Base-by-base conservation (phyloP, 1,284 basidiomycete genomes). In the Cystobasidium slooffiae region DNA sequence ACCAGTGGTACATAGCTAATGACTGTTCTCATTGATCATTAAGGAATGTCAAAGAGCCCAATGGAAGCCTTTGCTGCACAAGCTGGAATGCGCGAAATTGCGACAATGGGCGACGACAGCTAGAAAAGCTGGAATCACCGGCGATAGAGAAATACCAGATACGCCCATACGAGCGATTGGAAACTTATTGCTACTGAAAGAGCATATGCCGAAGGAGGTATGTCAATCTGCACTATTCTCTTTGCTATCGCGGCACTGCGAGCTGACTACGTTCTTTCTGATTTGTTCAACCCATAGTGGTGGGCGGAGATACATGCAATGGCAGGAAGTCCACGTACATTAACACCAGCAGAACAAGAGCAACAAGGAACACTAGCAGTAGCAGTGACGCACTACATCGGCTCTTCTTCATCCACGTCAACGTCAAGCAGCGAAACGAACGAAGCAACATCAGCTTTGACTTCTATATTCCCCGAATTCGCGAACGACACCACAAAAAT, bases 21-120 rank as follows among this genome's bases (percentile, higher is more conserved):
- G 53, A 20, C 12, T 20, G 10, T 56, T 18, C 58, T 41, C 31
- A 5, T 20, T 18, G 51, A 61, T 22, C 4, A 14, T 59, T 1
- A 39, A 93, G 91, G 82, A 80, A 64, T 95, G 93, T 79, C 92
- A 94, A 83, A 88, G 84, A 53, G 82, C 83, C 52, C 92, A 94
- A 79, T 95, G 93, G 93, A 56, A 80, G 0, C 65, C 86, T 2
- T 93, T 95, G 81, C 90, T 89, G 81, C 81, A 83, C 12, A 75
- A 75, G 44, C 41, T 75, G 24, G 93, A 95, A 85, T 96, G 93
- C 79, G 76, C 76, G 6, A 89, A 91, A 0, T 84, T 94, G 56
- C 31, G 52, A 58, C 24, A 67, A 46, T 75, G 69, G 62, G 68
- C 69, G 14, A 31, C 41, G 41, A n/a, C 20, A 22, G 31, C 53